A percentile compares a stretch with the other conserved stretches of the same genome.
Conservation (phyloP, 2,329 filamentous ascomycete species). For the Teratosphaeria gauchensis region DNA sequence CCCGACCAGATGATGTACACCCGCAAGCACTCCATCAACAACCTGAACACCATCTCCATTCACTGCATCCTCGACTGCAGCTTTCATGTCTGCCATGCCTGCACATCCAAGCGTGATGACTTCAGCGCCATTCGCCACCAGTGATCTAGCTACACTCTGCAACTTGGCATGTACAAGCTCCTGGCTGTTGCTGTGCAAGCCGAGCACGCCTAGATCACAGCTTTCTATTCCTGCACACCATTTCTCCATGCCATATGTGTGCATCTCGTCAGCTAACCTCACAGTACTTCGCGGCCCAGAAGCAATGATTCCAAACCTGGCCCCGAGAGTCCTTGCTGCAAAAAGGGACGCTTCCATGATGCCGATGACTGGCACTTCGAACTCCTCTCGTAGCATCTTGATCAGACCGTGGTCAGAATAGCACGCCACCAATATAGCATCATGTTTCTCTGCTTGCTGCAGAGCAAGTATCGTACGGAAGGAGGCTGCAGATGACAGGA, state of each 20-base stretch:
- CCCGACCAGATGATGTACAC: slow-evolving; percentile 37
- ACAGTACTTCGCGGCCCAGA: slow-evolving; percentile 32
- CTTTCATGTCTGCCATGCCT: slow-evolving; percentile 40
- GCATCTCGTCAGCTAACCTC: slow-evolving; percentile 32
- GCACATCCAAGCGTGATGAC: slow-evolving; percentile 39
- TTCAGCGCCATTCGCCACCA: slow-evolving; percentile 36
- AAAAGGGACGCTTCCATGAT: slow-evolving; percentile 46
- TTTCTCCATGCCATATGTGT: slow-evolving; percentile 32
- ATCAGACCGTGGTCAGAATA: slow-evolving; percentile 42
- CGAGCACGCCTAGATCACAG: slow-evolving; percentile 36
- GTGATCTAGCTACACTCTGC: slow-evolving; percentile 28
- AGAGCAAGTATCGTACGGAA: slow-evolving; percentile 38
- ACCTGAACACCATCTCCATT: slow-evolving; percentile 36
- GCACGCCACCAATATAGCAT: slow-evolving; percentile 42
- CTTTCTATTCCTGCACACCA: slow-evolving; percentile 36
- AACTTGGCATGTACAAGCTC: slow-evolving; percentile 32
- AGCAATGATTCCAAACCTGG: slow-evolving; percentile 36
- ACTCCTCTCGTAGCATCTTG: slow-evolving; percentile 38
- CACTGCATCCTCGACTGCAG: slow-evolving; percentile 39
- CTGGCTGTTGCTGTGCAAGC: slow-evolving; percentile 32
- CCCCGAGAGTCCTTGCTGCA: slow-evolving; percentile 40
- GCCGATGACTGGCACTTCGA: slow-evolving; percentile 36
- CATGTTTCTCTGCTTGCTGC: slow-evolving; percentile 28
- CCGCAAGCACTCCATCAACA: slow-evolving; percentile 42
- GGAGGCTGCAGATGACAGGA: slow-evolving; percentile 41